Evolutionary conservation across 2,329 filamentous ascomycete genomes (phyloP).

Genomic region (Drechslerella stenobrocha): DNA sequence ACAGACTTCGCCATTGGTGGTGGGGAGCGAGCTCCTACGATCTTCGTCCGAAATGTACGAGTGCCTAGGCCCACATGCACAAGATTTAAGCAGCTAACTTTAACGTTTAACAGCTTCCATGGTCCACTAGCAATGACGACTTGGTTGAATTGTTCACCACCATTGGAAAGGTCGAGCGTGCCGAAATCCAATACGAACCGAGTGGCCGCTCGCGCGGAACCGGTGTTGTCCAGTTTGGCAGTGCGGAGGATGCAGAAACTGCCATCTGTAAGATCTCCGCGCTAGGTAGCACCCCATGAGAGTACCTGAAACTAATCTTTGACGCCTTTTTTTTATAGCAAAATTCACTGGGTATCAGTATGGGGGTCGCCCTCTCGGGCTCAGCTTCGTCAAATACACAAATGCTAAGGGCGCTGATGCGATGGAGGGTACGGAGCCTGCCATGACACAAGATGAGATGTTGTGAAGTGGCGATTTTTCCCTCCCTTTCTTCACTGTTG

Average conservation of each 20-base stretch:
- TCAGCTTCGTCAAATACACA: slow-evolving; percentile 92
- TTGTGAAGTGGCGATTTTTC: slow-evolving; percentile 65
- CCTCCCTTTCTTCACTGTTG: slow-evolving; percentile 10
- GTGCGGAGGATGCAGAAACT: slow-evolving; percentile 79
- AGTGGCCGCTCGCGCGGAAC: slow-evolving; percentile 93
- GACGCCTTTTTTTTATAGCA: slow-evolving; percentile 57
- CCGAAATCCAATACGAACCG: slow-evolving; percentile 98
- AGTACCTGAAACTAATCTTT: slow-evolving; percentile 53
- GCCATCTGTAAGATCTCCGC: slow-evolving; percentile 67
- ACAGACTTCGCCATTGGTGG: slow-evolving; percentile 88
- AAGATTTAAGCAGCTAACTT: slow-evolving; percentile 53
- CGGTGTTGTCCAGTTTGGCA: slow-evolving; percentile 94
- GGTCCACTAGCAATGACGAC: slow-evolving; percentile 99
- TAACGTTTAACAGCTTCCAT: slow-evolving; percentile 70
- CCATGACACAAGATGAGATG: slow-evolving; percentile 95
- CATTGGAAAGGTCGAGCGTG: slow-evolving; percentile 95
- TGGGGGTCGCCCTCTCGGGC: slow-evolving; percentile 85
- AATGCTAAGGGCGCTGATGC: slow-evolving; percentile 68
- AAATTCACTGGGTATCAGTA: slow-evolving; percentile 99
- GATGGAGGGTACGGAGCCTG: slow-evolving; percentile 81
- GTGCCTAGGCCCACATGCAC: slow-evolving; percentile 40
- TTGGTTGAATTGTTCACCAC: slow-evolving; percentile 94
- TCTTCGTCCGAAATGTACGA: slow-evolving; percentile 96
- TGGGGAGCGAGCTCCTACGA: slow-evolving; percentile 77
- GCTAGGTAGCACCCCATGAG: slow-evolving; percentile 2